Base-by-base conservation (phyloP, 805 yeast genomes). In the Candida wancherniae region DNA sequence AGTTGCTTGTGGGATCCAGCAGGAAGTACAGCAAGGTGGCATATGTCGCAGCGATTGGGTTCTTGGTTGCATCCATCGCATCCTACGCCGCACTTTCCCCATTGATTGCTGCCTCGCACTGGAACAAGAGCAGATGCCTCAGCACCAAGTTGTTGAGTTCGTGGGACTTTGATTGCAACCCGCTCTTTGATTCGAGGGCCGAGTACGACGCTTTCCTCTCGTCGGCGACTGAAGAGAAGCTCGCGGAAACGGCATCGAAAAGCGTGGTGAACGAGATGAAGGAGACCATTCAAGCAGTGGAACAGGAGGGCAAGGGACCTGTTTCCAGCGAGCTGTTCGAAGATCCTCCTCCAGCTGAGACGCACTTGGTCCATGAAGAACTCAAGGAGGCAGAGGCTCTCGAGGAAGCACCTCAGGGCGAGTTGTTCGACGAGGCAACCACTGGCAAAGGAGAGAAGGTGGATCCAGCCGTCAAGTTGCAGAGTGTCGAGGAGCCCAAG, bases 151-250 rank as follows among this genome's bases (percentile, higher is more conserved):
- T 75, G 45, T 42, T 83, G 19, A 39, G 64, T 3, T 67, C 74
- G 22, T 92, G 97, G 98, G 98, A 92, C 68, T 92, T 78, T 53
- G 82, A 80, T 51, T 92, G 99, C 63, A 65, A 62, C 39, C 46
- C 67, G 9, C 86, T 73, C 55, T 65, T 64, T 24, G 56, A 48
- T 4, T 46, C 29, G n/a, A 32, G 47, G 11, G 44, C 42, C 12
- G 55, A 56, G 15, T 62, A 63, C 42, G 31, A 22, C 1, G 19
- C 31, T 12, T 44, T 26, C 36, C 34, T 21, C 14, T 30, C 26
- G 22, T 27, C 29, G 13, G 15, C 36, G 9, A 16, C 15, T 15
- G 19, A 36, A 3, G 26, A 24, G 14, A 24, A 30, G 8, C 24
- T 22, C 10, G 19, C 12, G 9, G 19, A 46, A 5, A 25, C 38